Evolutionary conservation across 805 yeast genomes (phyloP), one percentile per base, ranked within the genome.

Genomic region (Kurtzmaniella cleridarum): DNA sequence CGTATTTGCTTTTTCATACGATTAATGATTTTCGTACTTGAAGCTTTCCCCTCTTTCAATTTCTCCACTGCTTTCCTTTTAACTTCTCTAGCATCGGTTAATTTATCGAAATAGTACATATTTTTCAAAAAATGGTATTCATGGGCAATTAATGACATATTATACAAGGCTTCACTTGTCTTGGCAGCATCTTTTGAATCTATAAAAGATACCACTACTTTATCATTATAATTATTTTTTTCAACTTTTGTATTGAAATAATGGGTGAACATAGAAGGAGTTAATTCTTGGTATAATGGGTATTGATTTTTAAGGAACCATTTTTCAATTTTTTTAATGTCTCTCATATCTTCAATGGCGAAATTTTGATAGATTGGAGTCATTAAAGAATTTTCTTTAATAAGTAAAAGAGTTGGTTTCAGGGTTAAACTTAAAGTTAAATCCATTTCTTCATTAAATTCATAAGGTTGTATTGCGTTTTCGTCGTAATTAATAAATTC

Each of bases 331-430:
- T 62, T 57, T 16, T 63, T 64, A 13, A 58, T 57, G 45, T 76
- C 70, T 45, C 93, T 69, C 40, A 75, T 70, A 47, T 83, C 86
- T 35, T 76, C 77, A 5, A 87, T 75, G 0, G 81, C 79, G 58
- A 76, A 78, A 40, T 76, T 78, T 47, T 76, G 84, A 46, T 58
- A 81, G 4, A 80, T 71, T 3, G 64, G 60, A 0, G 85, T 71
- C 26, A 73, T 51, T 40, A 76, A 53, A 11, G 78, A 63, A 38
- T 75, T 73, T 39, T 82, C 82, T 47, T 76, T 81, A 55, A 81
- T 74, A 16, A 81, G 62, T 24, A 79, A 59, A 14, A 84, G 49
- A 12, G 85, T 78, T 2, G 95, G 95, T 27, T 66, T 65, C 6
- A 81, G 68, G 0, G 88, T 69, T 18, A 79, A 54, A 1, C 81